Percentiles rank a stretch among this genome's conserved stretches.
Conservation (phyloP, 768 basidiomycete genomes). For the Suillus discolor region DNA sequence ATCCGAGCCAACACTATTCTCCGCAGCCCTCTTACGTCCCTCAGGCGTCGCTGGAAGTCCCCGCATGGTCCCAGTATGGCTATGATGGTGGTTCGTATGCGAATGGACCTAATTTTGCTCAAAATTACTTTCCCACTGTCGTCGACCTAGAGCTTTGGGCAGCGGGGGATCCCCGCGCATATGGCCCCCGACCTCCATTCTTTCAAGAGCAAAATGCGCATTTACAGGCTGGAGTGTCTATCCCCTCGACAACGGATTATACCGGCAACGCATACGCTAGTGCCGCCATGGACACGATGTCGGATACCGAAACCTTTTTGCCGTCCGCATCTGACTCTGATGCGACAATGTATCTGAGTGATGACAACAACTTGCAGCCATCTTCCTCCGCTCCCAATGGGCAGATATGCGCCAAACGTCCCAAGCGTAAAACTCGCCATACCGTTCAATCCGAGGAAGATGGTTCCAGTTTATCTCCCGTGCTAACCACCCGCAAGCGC, state of each 20-base stretch:
- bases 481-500: background rate
- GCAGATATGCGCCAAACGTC: background rate
- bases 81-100: background rate
- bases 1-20: background rate
- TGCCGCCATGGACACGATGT: background rate
- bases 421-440: background rate
- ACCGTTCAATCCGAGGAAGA: background rate
- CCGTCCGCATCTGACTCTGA: background rate
- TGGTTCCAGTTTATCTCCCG: background rate
- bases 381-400: background rate
- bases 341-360: background rate
- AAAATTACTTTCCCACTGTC: background rate
- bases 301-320: too few species aligned
- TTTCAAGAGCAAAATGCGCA: background rate
- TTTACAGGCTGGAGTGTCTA: background rate
- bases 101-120: background rate
- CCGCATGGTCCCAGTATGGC: background rate
- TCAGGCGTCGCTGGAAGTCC: background rate
- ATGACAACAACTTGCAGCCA: too few species aligned
- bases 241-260: background rate
- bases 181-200: background rate
- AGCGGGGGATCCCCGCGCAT: background rate
- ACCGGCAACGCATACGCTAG: background rate
- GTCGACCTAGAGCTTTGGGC: background rate
- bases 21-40: background rate